A percentile compares a stretch with the other conserved stretches of the same genome.
Evolutionary conservation across 1,284 basidiomycete genomes (phyloP).

Genomic region (Golubevia sp.): DNA sequence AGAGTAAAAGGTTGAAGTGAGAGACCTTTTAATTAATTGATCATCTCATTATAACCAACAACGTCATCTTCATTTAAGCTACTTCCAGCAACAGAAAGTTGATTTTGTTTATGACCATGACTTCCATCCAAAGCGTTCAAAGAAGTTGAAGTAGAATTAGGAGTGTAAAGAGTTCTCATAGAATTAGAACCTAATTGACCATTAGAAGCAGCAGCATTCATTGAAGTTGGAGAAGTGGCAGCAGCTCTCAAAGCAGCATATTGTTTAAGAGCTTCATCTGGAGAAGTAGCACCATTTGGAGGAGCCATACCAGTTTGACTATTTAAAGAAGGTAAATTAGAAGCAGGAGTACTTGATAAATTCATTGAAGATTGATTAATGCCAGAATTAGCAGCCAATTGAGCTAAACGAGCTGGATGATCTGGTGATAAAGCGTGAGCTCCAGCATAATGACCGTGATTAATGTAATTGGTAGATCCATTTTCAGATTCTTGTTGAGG

Average conservation of each 20-base stretch:
- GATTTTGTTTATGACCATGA: conserved; percentile 3
- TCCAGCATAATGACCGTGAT: conserved; percentile 27
- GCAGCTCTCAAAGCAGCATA: conserved; percentile 41
- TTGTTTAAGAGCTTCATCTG: conserved; percentile 48
- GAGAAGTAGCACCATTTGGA: conserved; percentile 35
- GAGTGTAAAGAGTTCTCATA: conserved; percentile 45
- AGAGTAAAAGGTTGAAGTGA: no score
- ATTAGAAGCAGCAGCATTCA: conserved; percentile 5
- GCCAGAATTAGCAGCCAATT: no score
- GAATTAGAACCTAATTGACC: not conserved
- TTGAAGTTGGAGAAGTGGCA: conserved; percentile 7
- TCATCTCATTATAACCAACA: conserved; percentile 53
- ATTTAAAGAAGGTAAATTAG: not conserved
- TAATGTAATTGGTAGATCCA: conserved; percentile 23
- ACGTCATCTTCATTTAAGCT: conserved; percentile 54
- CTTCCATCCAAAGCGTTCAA: conserved; percentile 8
- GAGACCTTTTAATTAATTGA: no score
- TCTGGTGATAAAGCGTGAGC: conserved; percentile 6
- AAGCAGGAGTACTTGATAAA: not conserved
- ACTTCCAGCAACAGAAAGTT: conserved; percentile 27
- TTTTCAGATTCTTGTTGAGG: conserved; percentile 5
- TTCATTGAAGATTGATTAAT: not conserved
- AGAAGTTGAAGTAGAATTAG: not conserved
- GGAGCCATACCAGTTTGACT: conserved; percentile 45
- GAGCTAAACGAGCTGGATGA: no score